Conservation (phyloP, 2,329 filamentous ascomycete genomes). For the Alternaria angustiovoidea region DNA sequence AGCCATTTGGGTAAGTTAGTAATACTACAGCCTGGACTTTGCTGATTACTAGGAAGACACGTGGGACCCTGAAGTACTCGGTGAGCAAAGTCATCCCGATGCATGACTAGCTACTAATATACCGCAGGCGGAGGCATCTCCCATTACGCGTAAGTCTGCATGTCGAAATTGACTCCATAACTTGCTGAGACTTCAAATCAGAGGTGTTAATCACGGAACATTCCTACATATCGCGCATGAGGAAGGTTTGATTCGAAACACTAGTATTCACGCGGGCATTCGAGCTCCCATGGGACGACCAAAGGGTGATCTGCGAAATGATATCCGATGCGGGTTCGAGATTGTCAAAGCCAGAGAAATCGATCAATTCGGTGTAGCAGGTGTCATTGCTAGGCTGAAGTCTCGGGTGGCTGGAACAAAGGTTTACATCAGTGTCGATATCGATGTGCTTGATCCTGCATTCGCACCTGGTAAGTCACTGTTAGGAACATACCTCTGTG, state of each 20-base stretch:
- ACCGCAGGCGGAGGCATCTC: conserved; percentile 63
- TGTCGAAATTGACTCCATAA: neutral
- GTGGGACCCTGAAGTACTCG: conserved; percentile 64
- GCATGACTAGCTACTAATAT: conserved; percentile 9
- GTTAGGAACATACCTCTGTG: neutral
- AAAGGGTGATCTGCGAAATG: conserved; percentile 63
- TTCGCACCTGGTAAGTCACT: conserved; percentile 59
- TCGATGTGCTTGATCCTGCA: conserved; percentile 65
- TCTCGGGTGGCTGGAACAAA: conserved; percentile 60
- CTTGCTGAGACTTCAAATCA: conserved; percentile 18
- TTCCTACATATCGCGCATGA: conserved; percentile 70
- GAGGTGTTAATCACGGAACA: conserved; percentile 67
- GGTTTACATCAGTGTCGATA: conserved; percentile 66
- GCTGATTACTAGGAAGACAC: conserved; percentile 54
- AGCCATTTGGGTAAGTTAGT: conserved; percentile 55
- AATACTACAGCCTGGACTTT: neutral
- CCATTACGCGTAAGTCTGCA: conserved; percentile 62
- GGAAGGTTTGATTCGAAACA: conserved; percentile 66
- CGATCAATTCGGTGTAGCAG: conserved; percentile 58
- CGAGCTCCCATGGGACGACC: conserved; percentile 61
- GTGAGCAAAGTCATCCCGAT: conserved; percentile 35
- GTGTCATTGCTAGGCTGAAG: conserved; percentile 59
- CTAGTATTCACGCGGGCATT: conserved; percentile 69
- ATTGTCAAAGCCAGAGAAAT: conserved; percentile 65
- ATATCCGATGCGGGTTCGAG: conserved; percentile 66